A percentile compares a stretch with the other conserved stretches of the same genome.
Conservation (phyloP, 1,284 basidiomycete species). For the Cryptococcus hybrid region DNA sequence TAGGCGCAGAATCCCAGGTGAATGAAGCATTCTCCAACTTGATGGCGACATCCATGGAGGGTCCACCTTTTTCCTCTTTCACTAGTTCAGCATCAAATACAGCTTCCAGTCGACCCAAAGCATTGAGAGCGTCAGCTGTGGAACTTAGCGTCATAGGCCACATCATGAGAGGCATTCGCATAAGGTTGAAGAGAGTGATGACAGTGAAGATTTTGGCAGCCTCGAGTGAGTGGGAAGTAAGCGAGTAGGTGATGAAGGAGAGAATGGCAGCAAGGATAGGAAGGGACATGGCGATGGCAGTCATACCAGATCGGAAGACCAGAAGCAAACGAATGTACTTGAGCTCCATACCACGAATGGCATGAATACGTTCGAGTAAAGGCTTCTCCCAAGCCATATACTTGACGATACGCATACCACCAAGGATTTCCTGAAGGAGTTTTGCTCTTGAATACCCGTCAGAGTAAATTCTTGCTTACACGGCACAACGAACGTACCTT, state of each 20-base stretch:
- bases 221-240: slow-evolving; percentile 65
- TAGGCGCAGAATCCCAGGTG: slow-evolving; percentile 74
- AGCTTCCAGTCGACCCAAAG: slow-evolving; percentile 63
- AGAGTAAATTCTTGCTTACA: not conserved
- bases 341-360: slow-evolving; percentile 72
- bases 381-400: slow-evolving; percentile 61
- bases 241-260: slow-evolving; percentile 78
- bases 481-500: slow-evolving; percentile 11
- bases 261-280: slow-evolving; percentile 80
- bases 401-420: slow-evolving; percentile 87
- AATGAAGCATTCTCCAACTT: slow-evolving; percentile 68
- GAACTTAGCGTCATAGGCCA: slow-evolving; percentile 71
- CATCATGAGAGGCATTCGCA: slow-evolving; percentile 49
- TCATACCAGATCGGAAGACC: slow-evolving; percentile 52
- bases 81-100: slow-evolving; percentile 77
- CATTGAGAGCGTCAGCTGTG: slow-evolving; percentile 74
- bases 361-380: slow-evolving; percentile 64
- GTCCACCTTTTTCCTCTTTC: slow-evolving; percentile 56
- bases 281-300: slow-evolving; percentile 55
- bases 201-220: slow-evolving; percentile 68
- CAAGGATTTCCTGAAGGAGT: slow-evolving; percentile 60
- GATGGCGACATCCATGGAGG: slow-evolving; percentile 60
- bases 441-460: slow-evolving; percentile 48
- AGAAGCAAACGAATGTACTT: slow-evolving; percentile 73
- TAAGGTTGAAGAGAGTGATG: slow-evolving; percentile 69